Base-by-base conservation (phyloP, 768 basidiomycete species). In the Hygrocybe coccinea region DNA sequence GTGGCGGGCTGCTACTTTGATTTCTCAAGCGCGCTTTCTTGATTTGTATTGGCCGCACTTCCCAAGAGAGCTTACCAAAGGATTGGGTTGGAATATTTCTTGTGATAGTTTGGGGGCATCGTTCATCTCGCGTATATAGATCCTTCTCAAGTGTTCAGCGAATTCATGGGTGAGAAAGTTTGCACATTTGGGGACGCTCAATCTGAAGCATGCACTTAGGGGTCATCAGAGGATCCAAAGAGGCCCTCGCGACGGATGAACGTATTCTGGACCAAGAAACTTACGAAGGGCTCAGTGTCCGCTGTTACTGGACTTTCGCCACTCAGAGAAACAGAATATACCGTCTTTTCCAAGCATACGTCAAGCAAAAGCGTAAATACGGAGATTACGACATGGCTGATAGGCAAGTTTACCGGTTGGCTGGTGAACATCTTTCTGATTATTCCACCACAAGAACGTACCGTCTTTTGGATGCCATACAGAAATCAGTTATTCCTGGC, bases 151-250 rank as follows among this genome's bases (percentile, higher is more conserved):
- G 83, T 86, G 0, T 89, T 79, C 62, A 80, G 78, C 36, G 85
- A 89, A 62, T 67, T 89, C 22, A 75, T 88, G 56, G 86, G 86
- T 81, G 52, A n/a, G 71, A 62, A 35, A 34, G 34, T 34, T n/a
- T 15, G 8, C 14, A 25, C 19, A 17, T 7, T 50, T 24, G 21
- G 50, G 7, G 36, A 8, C 46, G 46, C 29, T 29, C 29, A 34
- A 39, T 12, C 22, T 54, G 29, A 56, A 39, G 19, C 22, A 3
- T 8, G 17, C 37, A 9, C 36, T 37, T 45, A 79, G 86, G 86
- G 29, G 79, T 85, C 5, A 83, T 89, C 58, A 78, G 81, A 61
- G 87, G 87, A n/a, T 86, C 86, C 0, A 85, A 87, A 63, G 68
- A 70, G 47, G 71, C 84, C 0, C 53, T 82, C 6, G 52, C 54